Evolutionary conservation across 177 flowering plant genomes (phyloP).

Genomic region (Vitis hybrid): DNA sequence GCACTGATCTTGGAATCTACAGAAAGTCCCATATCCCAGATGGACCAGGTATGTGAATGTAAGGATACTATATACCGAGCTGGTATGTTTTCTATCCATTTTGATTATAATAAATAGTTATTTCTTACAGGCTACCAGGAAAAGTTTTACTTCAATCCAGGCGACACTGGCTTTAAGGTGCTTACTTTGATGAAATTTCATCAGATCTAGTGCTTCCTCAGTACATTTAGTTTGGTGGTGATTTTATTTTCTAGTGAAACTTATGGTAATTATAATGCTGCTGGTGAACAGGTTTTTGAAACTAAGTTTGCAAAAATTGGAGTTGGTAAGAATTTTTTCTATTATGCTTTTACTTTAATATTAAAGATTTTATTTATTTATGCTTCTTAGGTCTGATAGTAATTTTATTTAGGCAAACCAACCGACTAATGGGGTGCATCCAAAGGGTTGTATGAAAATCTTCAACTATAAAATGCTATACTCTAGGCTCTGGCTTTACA

Average conservation of each 20-base stretch:
- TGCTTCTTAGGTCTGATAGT: not conserved
- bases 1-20: constrained; percentile 87
- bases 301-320: constrained; percentile 95
- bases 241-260: constrained; percentile 6
- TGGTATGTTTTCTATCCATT: not conserved
- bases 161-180: constrained; percentile 98
- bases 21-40: constrained; percentile 98
- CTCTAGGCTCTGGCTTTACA: too few species aligned
- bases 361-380: not conserved
- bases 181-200: not conserved
- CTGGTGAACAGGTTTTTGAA: constrained; percentile 74
- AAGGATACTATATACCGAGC: not conserved
- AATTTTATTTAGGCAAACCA: not conserved
- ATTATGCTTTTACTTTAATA: not conserved
- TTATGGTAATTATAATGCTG: constrained; percentile 3
- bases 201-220: not conserved
- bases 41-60: constrained; percentile 73
- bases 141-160: constrained; percentile 97
- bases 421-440: not conserved
- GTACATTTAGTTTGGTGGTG: not conserved
- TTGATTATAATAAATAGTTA: constrained; percentile 8
- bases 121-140: constrained; percentile 83
- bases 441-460: not conserved
- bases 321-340: constrained; percentile 59
- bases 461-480: not conserved